phyloP scores from a whole-genome alignment of 2,329 filamentous ascomycete genomes.

The Blastomyces silverae region DNA sequence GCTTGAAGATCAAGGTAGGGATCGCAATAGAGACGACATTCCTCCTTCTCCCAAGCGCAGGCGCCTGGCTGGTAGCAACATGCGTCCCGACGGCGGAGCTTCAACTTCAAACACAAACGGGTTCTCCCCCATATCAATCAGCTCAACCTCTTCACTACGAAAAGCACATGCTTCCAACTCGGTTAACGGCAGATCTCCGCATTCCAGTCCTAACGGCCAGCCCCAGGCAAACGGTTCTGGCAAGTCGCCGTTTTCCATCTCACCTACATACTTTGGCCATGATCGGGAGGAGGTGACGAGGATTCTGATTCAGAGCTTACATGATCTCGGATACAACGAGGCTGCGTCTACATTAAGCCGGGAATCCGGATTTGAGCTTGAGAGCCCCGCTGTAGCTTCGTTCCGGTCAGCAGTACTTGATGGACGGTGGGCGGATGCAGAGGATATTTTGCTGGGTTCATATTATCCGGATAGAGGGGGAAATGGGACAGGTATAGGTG shows the following conservation, averaged over 20 bases:
- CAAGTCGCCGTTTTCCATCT: conserved; percentile 27
- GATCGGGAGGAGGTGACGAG: conserved; percentile 88
- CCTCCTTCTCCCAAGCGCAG: conserved; percentile 51
- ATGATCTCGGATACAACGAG: conserved; percentile 75
- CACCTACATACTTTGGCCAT: conserved; percentile 67
- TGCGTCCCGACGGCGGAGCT: conserved; percentile 55
- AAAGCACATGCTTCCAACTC: conserved; percentile 44
- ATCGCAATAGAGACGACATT: conserved; percentile 27
- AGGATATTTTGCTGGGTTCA: conserved; percentile 62
- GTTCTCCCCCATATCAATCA: conserved; percentile 52
- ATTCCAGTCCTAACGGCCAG: conserved; percentile 33
- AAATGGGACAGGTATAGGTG: conserved; percentile 35
- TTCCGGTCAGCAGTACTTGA: conserved; percentile 74
- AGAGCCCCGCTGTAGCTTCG: conserved; percentile 76
- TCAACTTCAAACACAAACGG: conserved; percentile 50
- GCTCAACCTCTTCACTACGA: conserved; percentile 44
- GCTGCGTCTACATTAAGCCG: conserved; percentile 68
- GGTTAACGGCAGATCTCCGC: conserved; percentile 51
- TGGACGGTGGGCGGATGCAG: conserved; percentile 80
- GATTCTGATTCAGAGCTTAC: conserved; percentile 82
- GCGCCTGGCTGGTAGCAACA: conserved; percentile 49
- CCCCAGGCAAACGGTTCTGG: conserved; percentile 37
- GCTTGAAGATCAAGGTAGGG: conserved; percentile 26
- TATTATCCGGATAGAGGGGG: conserved; percentile 39
- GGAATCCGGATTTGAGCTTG: conserved; percentile 81